Evolutionary conservation across 2,329 filamentous ascomycete species (phyloP).

Genomic region (Pestalotiopsis sp.): DNA sequence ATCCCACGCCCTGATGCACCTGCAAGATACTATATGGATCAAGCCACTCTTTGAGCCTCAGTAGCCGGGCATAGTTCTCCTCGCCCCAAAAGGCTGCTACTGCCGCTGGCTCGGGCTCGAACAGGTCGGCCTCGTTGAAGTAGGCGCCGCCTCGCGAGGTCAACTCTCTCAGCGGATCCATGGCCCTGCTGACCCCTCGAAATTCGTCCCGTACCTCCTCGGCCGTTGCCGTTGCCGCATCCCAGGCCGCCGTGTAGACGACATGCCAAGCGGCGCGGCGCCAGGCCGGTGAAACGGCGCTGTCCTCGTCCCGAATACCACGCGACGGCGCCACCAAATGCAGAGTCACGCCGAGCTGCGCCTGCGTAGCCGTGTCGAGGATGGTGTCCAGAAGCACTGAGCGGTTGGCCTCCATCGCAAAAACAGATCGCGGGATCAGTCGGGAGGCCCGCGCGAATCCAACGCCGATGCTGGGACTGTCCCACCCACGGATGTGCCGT

Average conservation of each 20-base stretch:
- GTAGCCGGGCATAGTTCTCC: neutral
- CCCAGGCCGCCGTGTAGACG: neutral
- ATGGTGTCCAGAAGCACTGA: neutral
- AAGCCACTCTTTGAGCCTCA: neutral
- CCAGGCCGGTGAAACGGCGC: neutral
- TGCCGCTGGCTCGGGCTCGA: constrained; percentile 20
- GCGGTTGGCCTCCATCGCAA: neutral
- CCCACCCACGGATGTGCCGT: neutral
- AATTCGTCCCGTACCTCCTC: neutral
- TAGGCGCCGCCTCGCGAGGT: constrained; percentile 24
- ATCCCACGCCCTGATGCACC: neutral
- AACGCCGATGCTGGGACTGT: neutral
- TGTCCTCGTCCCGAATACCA: neutral
- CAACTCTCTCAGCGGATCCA: constrained; percentile 2
- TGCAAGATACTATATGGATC: neutral
- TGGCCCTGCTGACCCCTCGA: neutral
- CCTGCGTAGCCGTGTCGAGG: neutral
- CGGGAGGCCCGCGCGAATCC: neutral
- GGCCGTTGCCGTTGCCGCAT: neutral
- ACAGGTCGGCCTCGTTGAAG: constrained; percentile 41
- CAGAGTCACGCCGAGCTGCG: neutral
- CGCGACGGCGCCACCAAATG: neutral
- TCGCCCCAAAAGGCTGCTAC: neutral
- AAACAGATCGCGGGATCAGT: neutral
- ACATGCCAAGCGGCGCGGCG: neutral